Percentiles rank a stretch among this genome's conserved stretches.
Evolutionary conservation across 2,329 filamentous ascomycete species (phyloP).

Genomic region (Trichoderma citrinoviride): DNA sequence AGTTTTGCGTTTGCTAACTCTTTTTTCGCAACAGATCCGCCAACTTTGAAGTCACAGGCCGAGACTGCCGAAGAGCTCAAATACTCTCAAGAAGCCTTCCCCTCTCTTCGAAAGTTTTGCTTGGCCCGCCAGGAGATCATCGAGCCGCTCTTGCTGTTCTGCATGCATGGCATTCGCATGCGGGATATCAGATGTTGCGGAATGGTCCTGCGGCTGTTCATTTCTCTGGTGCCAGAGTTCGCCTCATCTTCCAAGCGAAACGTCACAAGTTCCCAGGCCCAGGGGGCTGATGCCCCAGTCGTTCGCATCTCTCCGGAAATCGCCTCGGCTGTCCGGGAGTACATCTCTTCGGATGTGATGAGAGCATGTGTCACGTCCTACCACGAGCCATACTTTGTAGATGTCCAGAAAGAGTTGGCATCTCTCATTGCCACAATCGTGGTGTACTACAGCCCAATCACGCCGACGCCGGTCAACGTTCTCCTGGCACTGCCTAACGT

Average conservation of each 20-base stretch:
- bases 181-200: slow-evolving; percentile 85
- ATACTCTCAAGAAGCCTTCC: slow-evolving; percentile 41
- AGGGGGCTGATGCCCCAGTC: slow-evolving; percentile 21
- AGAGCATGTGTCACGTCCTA: slow-evolving; percentile 87
- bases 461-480: slow-evolving; percentile 68
- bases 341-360: slow-evolving; percentile 83
- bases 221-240: slow-evolving; percentile 81
- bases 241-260: slow-evolving; percentile 49
- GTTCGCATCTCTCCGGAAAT: slow-evolving; percentile 52
- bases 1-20: not conserved
- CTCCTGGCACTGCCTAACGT: slow-evolving; percentile 80
- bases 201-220: slow-evolving; percentile 81
- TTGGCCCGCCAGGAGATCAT: slow-evolving; percentile 74
- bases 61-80: slow-evolving; percentile 28
- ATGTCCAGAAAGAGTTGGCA: slow-evolving; percentile 89
- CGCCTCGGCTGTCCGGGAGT: slow-evolving; percentile 73
- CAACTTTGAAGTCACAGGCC: slow-evolving; percentile 30
- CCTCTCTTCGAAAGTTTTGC: slow-evolving; percentile 76
- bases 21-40: slow-evolving; percentile 31
- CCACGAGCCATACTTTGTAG: slow-evolving; percentile 94
- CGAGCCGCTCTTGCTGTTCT: slow-evolving; percentile 87
- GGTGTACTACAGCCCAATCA: slow-evolving; percentile 68
- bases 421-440: slow-evolving; percentile 83
- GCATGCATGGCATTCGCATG: slow-evolving; percentile 85
- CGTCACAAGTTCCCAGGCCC: slow-evolving; percentile 29